Percentiles rank a stretch among this genome's conserved stretches.
Evolutionary conservation across 257 asterid genomes (phyloP).

Genomic region (Catharanthus roseus): DNA sequence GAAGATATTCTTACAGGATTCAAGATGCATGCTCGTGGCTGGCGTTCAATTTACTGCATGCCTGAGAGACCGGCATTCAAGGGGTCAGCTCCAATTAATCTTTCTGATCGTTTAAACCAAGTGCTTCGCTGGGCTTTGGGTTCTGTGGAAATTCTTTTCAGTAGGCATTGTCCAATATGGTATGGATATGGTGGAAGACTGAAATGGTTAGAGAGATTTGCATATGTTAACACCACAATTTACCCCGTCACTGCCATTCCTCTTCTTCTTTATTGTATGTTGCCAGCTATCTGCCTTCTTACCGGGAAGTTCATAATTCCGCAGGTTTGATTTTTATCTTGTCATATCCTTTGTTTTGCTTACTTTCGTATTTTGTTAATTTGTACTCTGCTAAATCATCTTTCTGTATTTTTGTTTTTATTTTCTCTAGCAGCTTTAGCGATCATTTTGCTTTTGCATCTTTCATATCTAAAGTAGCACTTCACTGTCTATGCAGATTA

Average conservation of each 20-base stretch:
- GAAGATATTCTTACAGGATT: conserved; percentile 99
- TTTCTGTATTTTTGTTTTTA: neutral
- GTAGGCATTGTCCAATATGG: conserved; percentile 98
- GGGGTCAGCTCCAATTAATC: conserved; percentile 98
- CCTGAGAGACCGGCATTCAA: conserved; percentile 90
- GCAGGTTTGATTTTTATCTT: conserved; percentile 45
- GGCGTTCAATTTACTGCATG: conserved; percentile 98
- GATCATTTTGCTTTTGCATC: neutral
- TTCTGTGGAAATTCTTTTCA: conserved; percentile 86
- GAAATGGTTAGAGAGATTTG: conserved; percentile 94
- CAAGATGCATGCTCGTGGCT: conserved; percentile 99
- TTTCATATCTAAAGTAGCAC: neutral
- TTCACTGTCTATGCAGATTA: conserved; percentile 49
- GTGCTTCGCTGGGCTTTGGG: conserved; percentile 99
- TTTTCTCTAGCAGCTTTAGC: too few species aligned
- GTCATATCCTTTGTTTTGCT: neutral
- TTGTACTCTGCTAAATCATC: neutral
- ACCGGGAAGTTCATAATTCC: conserved; percentile 96
- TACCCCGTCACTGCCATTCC: conserved; percentile 92
- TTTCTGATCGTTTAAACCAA: conserved; percentile 95
- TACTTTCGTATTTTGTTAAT: too few species aligned
- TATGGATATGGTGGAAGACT: conserved; percentile 84
- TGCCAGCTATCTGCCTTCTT: conserved; percentile 94
- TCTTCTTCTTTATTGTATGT: conserved; percentile 68
- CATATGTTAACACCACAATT: conserved; percentile 87